Evolutionary conservation across 2,329 filamentous ascomycete genomes (phyloP).

Genomic region (Rachicladosporium sp.): DNA sequence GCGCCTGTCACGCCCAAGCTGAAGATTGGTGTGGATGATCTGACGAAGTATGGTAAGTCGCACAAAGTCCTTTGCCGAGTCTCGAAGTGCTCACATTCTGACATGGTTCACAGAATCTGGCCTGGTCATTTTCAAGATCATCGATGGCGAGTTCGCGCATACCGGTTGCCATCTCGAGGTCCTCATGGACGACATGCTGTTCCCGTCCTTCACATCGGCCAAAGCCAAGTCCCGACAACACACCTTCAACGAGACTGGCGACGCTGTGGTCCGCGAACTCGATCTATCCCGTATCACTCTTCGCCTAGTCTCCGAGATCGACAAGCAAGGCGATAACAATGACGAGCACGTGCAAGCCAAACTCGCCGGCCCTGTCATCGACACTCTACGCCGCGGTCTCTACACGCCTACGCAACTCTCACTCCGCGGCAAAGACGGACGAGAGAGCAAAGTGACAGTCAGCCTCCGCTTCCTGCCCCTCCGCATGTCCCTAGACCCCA

Average conservation of each 20-base stretch:
- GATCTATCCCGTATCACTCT: constrained; percentile 90
- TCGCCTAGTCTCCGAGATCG: constrained; percentile 67
- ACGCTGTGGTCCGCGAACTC: constrained; percentile 92
- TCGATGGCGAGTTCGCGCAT: constrained; percentile 75
- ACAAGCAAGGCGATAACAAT: constrained; percentile 55
- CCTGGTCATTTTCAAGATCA: constrained; percentile 83
- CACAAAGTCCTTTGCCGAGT: not conserved
- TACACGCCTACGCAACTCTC: constrained; percentile 81
- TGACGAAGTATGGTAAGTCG: constrained; percentile 58
- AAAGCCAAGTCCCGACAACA: constrained; percentile 56
- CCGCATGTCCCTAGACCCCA: constrained; percentile 84
- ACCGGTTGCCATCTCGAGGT: constrained; percentile 71
- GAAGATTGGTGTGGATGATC: constrained; percentile 63
- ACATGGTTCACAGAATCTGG: constrained; percentile 56
- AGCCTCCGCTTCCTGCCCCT: constrained; percentile 91
- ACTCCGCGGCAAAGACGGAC: constrained; percentile 66
- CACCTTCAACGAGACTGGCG: constrained; percentile 81
- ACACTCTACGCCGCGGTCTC: constrained; percentile 68
- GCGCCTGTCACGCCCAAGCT: constrained; percentile 58
- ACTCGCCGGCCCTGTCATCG: constrained; percentile 70
- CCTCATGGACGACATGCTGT: constrained; percentile 87
- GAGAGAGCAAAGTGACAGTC: constrained; percentile 68
- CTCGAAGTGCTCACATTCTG: constrained; percentile 17
- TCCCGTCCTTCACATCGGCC: constrained; percentile 74
- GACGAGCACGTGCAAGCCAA: constrained; percentile 69